Evolutionary conservation across 768 basidiomycete species (phyloP), one percentile per base, ranked within the genome.

Genomic region (Leucocoprinus leucothites): DNA sequence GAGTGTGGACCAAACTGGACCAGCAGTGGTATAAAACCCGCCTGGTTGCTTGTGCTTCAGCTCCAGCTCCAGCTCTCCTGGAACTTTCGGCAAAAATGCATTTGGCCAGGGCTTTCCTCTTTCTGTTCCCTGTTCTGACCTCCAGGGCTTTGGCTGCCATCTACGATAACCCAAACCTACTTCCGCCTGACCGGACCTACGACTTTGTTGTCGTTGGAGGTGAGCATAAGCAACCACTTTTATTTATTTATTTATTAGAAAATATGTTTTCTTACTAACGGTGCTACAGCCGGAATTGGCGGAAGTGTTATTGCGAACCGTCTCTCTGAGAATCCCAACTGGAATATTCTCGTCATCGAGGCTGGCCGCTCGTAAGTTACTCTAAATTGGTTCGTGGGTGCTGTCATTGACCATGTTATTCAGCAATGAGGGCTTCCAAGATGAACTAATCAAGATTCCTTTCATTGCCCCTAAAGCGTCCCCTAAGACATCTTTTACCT

Each of bases 231-330:
- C n/a, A n/a, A n/a, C n/a, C n/a, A n/a, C n/a, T n/a, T n/a, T n/a
- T n/a, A n/a, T n/a, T n/a, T n/a, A n/a, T n/a, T n/a, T 16, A 11
- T 9, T 14, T 24, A 1, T 2, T 42, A n/a, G 16, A 38, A 5
- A 38, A 3, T 13, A 13, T 6, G 3, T 3, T n/a, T 3, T 38
- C n/a, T n/a, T 3, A 38, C 9, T 38, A n/a, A 38, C 16, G 16
- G 5, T 13, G 9, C 16, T n/a, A n/a, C 38, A 62, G 57, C 57
- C 42, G 67, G 67, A 14, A 64, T 63, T 9, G 64, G 63, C 5
- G 67, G 67, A 16, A 62, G 56, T 46, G 67, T 66, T 16, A 50
- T 68, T 2, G 65, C 67, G 1, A 64, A 58, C 44, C 54, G 67
- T 21, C 61, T 68, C 3, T 57, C 64, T 0, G 65, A 68, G 43